Evolutionary conservation across 208 protist genomes (phyloP), one percentile per base, ranked within the genome.

Genomic region (Jaenimonas drosophilae): DNA sequence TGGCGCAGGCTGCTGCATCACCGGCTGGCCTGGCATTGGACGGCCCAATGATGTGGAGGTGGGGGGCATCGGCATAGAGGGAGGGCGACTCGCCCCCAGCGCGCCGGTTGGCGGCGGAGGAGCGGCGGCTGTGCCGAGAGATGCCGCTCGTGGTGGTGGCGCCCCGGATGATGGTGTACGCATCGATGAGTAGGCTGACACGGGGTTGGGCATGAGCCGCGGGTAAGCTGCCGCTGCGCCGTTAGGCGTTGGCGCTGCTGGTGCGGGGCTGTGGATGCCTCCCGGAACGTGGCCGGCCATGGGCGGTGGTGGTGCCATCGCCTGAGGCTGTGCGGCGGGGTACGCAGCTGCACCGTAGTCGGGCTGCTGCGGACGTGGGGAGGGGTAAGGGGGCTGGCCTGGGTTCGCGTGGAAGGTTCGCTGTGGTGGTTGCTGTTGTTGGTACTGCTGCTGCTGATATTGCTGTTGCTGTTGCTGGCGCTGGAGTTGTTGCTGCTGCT

Each of bases 161-260:
- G 33, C 31, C 16, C 6, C 28, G 17, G 42, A 4, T 49, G 41
- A 12, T 16, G 12, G n/a, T 12, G 27, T 43, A 57, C 64, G 53
- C 70, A 70, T 53, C 19, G 75, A 81, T 26, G 79, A 76, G 54
- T 78, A 82, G 16, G 54, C 30, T 0, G 74, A 84, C 12, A 82
- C 77, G 4, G 75, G 71, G 44, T 88, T 63, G 11, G 70, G 79
- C 75, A 82, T 78, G 6, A 82, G 69, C 3, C 71, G 64, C 41
- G 79, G 62, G 40, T 64, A 58, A 2, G 36, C 21, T 31, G 29
- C 29, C 27, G 65, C 26, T 37, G 45, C 20, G 7, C 27, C 16
- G n/a, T 25, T 38, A 16, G 33, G 43, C 6, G 48, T 40, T 23
- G 58, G 58, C 12, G 32, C 23, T 41, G 50, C n/a, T 59, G 49